Base-by-base conservation (phyloP, 768 basidiomycete genomes). In the Suillus decipiens region DNA sequence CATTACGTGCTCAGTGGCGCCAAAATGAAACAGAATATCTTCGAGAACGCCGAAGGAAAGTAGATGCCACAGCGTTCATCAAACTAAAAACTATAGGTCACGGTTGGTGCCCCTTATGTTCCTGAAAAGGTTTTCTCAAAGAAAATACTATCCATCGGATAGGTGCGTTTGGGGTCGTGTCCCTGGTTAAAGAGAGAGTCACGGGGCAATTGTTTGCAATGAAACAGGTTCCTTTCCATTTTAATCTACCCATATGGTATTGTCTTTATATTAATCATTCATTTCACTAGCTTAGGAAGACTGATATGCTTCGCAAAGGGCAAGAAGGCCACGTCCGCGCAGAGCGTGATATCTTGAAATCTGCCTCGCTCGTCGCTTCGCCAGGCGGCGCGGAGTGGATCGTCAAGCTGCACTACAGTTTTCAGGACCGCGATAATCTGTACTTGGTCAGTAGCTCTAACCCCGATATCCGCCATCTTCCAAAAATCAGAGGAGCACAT, bases 271-370 rank as follows among this genome's bases (percentile, higher is more conserved):
- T 76, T 71, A 68, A 68, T 57, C 66, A 61, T 61, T 54, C 64
- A 59, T 73, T 64, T 68, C 67, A 66, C 70, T 68, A 92, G 91
- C 80, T 93, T 73, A 86, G 92, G 66, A 94, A 93, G 79, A 86
- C 86, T 65, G 93, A 95, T 76, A 95, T 96, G 94, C 83, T 96
- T 72, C 89, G 93, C 59, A 96, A 95, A 80, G 93, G 95, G 28
- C 96, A 98, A 76, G 96, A 98, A 78, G 96, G 95, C 1, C 96
- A 98, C 76, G 92, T 97, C 72, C 89, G 95, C 59, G 96, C 96
- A 47, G 95, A 98, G 75, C 89, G 95, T 72, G 95, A 99, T 70
- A 81, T 99, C 48, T 85, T 98, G 63, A 94, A 93, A 77, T 92
- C 93, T 37, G 96, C 96, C 7, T 90, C 95, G 14, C 80, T 89